phyloP scores from a whole-genome alignment of 371 early-diverging fungal species.

The Batkoa obscura region DNA sequence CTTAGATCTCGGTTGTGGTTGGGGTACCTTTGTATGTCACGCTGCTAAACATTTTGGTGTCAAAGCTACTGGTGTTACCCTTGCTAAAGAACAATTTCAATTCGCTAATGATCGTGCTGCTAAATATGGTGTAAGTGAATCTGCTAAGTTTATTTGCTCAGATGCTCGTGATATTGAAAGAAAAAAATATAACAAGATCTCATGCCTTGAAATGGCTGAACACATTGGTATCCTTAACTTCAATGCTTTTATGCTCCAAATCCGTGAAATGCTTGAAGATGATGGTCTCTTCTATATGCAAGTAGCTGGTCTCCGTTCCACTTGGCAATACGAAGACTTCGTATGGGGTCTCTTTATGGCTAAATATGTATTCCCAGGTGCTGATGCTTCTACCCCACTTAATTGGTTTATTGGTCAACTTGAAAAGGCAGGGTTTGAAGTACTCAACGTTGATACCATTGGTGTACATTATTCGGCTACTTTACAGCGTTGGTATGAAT shows the following conservation, averaged over 20 bases:
- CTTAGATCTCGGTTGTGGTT: constrained; percentile 96
- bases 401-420: constrained; percentile 83
- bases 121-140: constrained; percentile 54
- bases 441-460: constrained; percentile 69
- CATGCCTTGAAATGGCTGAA: constrained; percentile 95
- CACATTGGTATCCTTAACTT: constrained; percentile 90
- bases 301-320: constrained; percentile 83
- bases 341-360: constrained; percentile 94
- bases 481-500: constrained; percentile 83
- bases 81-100: constrained; percentile 75
- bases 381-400: constrained; percentile 90
- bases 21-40: constrained; percentile 83
- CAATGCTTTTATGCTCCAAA: constrained; percentile 76
- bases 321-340: constrained; percentile 79
- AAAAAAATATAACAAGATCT: constrained; percentile 82
- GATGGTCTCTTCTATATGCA: constrained; percentile 95
- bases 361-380: constrained; percentile 95
- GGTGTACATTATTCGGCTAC: constrained; percentile 96
- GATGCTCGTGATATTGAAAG: constrained; percentile 93
- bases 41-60: constrained; percentile 77
- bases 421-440: constrained; percentile 84
- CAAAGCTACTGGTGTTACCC: constrained; percentile 82
- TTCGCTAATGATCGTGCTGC: constrained; percentile 71
- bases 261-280: constrained; percentile 84
- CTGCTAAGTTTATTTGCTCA: constrained; percentile 68